Percentiles rank a stretch among this genome's conserved stretches.
Evolutionary conservation across 2,329 filamentous ascomycete genomes (phyloP).

Genomic region (Colletotrichum somersetense): DNA sequence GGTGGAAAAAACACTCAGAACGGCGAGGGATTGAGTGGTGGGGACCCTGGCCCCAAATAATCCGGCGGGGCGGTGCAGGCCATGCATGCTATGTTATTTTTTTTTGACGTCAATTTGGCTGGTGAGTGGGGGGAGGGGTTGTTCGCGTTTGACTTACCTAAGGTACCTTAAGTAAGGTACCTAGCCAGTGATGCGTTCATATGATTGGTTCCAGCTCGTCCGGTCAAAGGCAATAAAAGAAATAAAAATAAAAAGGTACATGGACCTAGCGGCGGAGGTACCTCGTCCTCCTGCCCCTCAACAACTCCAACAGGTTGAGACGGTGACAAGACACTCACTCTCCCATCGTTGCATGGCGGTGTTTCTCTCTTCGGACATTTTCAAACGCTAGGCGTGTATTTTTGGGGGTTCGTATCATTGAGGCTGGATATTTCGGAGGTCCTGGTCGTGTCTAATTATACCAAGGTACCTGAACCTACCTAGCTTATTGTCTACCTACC

Average conservation of each 20-base stretch:
- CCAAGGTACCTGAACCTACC: too few relatives aligned
- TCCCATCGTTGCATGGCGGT: slow-evolving; percentile 4
- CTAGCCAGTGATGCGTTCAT: too few relatives aligned
- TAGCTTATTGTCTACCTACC: not conserved
- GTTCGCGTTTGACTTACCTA: slow-evolving; percentile 31
- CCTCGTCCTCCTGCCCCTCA: slow-evolving; percentile 19
- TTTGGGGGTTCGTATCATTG: not conserved
- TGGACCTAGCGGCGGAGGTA: slow-evolving; percentile 7
- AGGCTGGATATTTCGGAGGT: not conserved
- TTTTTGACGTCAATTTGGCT: slow-evolving; percentile 42
- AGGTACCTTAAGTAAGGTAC: too few relatives aligned
- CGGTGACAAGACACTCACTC: slow-evolving; percentile 1
- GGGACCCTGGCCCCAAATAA: slow-evolving; percentile 7
- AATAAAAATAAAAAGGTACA: not conserved
- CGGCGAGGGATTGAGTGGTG: slow-evolving; percentile 17
- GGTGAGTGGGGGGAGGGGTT: slow-evolving; percentile 38
- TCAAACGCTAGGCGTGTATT: not conserved
- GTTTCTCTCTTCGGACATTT: slow-evolving; percentile 1
- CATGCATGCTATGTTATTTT: slow-evolving; percentile 4
- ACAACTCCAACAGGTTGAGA: slow-evolving; percentile 19
- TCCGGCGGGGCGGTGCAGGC: slow-evolving; percentile 26
- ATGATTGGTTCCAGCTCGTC: not conserved
- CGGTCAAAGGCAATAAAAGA: not conserved
- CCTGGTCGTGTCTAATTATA: not conserved
- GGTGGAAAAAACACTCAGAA: not conserved